These are phyloP conservation scores for Osmozyma mogii DNA, from an alignment of 805 yeast species.

Conservation along the genomic window DNA sequence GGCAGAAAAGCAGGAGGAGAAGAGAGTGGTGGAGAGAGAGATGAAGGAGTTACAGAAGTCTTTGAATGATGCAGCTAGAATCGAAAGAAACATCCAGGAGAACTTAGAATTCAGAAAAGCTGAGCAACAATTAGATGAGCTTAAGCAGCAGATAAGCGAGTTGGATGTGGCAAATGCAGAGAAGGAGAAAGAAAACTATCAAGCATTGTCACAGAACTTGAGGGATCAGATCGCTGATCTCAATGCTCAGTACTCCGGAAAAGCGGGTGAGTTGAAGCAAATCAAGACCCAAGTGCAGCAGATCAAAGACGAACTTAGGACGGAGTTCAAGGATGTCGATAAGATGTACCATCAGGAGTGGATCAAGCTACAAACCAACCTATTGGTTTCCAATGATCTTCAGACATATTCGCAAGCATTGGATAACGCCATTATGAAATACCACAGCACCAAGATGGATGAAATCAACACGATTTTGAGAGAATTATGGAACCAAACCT, in stretches of 20 bases:
- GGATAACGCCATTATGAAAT: conserved; percentile 89
- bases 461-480: conserved; percentile 83
- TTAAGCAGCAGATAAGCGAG: conserved; percentile 32
- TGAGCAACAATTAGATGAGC: conserved; percentile 26
- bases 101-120: conserved; percentile 53
- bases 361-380: conserved; percentile 67
- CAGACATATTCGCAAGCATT: conserved; percentile 76
- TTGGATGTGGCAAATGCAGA: conserved; percentile 55
- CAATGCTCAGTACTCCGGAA: conserved; percentile 62
- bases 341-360: conserved; percentile 58
- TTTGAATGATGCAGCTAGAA: conserved; percentile 48
- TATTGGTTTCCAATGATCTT: conserved; percentile 73
- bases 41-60: conserved; percentile 31
- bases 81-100: conserved; percentile 55
- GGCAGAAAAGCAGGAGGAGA: conserved; percentile 8
- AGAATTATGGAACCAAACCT: conserved; percentile 90
- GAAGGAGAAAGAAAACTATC: conserved; percentile 51
- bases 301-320: conserved; percentile 49
- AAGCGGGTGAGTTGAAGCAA: conserved; percentile 80
- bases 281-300: conserved; percentile 60
- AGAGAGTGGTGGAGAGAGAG: conserved; percentile 13
- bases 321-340: conserved; percentile 68
- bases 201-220: conserved; percentile 45
- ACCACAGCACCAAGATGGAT: conserved; percentile 84
- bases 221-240: conserved; percentile 43